Percentiles rank a stretch among this genome's conserved stretches.
phyloP scores from a whole-genome alignment of 2,329 filamentous ascomycete species.

The Fusarium sp. region DNA sequence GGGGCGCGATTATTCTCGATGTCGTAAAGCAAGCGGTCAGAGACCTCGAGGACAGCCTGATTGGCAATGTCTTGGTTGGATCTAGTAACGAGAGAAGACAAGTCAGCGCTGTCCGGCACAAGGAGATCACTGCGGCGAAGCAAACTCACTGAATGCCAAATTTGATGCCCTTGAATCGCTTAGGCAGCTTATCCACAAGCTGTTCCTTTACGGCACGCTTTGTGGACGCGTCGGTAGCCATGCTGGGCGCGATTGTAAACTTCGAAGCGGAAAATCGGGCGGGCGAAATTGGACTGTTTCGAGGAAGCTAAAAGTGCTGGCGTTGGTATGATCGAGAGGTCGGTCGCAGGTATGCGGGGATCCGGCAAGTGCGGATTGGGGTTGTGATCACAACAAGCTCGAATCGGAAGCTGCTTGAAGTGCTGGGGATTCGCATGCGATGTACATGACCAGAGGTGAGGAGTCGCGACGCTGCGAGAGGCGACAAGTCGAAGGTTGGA shows the following conservation, averaged over 20 bases:
- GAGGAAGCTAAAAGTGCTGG: not conserved
- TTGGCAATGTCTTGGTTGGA: constrained; percentile 95
- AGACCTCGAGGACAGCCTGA: constrained; percentile 93
- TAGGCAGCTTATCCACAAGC: constrained; percentile 88
- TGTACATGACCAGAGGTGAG: constrained; percentile 36
- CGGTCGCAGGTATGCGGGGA: constrained; percentile 1
- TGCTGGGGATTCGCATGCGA: constrained; percentile 9
- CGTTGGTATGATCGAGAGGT: not conserved
- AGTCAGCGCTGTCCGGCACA: not conserved
- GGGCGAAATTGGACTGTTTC: not conserved
- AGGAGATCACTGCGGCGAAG: not conserved
- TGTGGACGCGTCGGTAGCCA: constrained; percentile 33
- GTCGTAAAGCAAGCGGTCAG: constrained; percentile 94
- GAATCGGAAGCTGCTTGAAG: constrained; percentile 9
- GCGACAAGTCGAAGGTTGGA: constrained; percentile 4
- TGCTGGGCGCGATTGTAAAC: not conserved
- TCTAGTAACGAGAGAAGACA: constrained; percentile 54
- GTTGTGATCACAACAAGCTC: constrained; percentile 29
- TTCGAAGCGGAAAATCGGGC: not conserved
- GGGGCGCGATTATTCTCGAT: constrained; percentile 82
- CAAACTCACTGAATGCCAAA: constrained; percentile 87
- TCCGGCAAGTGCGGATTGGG: not conserved
- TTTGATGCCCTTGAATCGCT: constrained; percentile 92
- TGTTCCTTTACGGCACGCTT: constrained; percentile 78
- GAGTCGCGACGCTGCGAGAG: constrained; percentile 1